Conservation (phyloP, 1,139 yeast species). For the Meyerozyma elateridarum region DNA sequence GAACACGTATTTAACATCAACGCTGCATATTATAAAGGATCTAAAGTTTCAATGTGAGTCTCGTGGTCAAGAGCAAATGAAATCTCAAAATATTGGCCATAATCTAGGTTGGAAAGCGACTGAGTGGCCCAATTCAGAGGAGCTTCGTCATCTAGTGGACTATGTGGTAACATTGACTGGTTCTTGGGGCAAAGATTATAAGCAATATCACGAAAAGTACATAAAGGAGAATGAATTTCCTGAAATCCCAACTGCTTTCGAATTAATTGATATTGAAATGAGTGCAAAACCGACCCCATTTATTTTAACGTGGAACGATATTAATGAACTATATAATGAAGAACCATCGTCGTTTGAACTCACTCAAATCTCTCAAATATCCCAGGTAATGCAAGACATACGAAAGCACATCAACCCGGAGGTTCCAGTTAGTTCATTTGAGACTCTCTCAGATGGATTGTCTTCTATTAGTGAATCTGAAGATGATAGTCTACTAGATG, state of each 20-base stretch:
- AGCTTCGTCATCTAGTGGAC: slow-evolving; percentile 26
- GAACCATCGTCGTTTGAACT: slow-evolving; percentile 30
- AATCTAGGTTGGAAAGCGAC: slow-evolving; percentile 14
- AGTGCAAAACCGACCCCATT: slow-evolving; percentile 12
- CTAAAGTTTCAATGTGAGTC: slow-evolving; percentile 49
- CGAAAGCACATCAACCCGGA: too few species aligned
- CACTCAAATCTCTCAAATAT: too few species aligned
- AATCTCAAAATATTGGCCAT: slow-evolving; percentile 18
- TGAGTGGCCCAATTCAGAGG: slow-evolving; percentile 31
- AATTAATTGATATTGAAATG: slow-evolving; percentile 21
- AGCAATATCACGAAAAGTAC: slow-evolving; percentile 14
- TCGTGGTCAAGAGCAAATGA: slow-evolving; percentile 25
- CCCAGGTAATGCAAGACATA: too few species aligned
- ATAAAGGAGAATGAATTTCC: slow-evolving; percentile 8
- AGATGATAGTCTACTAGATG: too few species aligned
- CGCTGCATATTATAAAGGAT: slow-evolving; percentile 60
- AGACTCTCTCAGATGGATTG: slow-evolving; percentile 2
- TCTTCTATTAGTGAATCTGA: too few species aligned
- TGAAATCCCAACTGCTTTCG: slow-evolving; percentile 26
- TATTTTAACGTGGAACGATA: too few species aligned
- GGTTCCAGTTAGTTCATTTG: not conserved
- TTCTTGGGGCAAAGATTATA: slow-evolving; percentile 11
- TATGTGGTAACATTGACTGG: slow-evolving; percentile 29
- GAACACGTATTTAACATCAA: slow-evolving; percentile 47
- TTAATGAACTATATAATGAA: slow-evolving; percentile 8